A percentile compares a stretch with the other conserved stretches of the same genome.
These are phyloP conservation scores for Sphagnum tenellum DNA, from an alignment of 225 moss, liverwort and hornwort genomes.

Conservation along the genomic window DNA sequence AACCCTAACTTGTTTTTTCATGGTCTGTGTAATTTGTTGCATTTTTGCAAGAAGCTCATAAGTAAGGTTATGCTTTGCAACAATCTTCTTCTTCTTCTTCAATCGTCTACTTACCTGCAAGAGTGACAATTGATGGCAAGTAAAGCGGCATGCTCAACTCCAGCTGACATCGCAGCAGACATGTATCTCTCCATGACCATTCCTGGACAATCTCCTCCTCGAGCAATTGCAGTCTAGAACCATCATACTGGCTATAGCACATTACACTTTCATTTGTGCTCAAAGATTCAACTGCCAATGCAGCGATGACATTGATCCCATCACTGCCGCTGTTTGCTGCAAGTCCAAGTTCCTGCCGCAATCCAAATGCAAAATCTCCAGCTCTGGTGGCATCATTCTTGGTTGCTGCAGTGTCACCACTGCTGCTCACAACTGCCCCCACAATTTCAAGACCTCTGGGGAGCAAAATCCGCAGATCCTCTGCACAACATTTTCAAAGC, in stretches of 20 bases:
- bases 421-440: constrained; percentile 18
- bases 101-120: constrained; percentile 9
- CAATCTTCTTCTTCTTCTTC: too few relatives aligned
- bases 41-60: too few relatives aligned
- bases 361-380: constrained; percentile 13
- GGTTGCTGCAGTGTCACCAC: constrained; percentile 6
- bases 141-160: constrained; percentile 38
- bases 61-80: too few relatives aligned
- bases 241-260: constrained; percentile 21
- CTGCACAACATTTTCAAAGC: constrained; percentile 4
- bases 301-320: constrained; percentile 14
- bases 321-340: constrained; percentile 10
- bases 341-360: constrained; percentile 24
- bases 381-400: constrained; percentile 8
- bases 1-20: too few relatives aligned
- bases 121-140: constrained; percentile 18
- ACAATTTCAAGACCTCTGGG: constrained; percentile 39
- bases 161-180: constrained; percentile 39
- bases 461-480: constrained; percentile 32
- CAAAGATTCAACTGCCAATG: neutral
- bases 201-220: constrained; percentile 23
- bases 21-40: too few relatives aligned
- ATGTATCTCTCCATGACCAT: constrained; percentile 23
- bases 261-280: constrained; percentile 14
- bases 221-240: constrained; percentile 11